Conservation (phyloP, 441 rosid genomes). For the Adansonia rubrostipa region DNA sequence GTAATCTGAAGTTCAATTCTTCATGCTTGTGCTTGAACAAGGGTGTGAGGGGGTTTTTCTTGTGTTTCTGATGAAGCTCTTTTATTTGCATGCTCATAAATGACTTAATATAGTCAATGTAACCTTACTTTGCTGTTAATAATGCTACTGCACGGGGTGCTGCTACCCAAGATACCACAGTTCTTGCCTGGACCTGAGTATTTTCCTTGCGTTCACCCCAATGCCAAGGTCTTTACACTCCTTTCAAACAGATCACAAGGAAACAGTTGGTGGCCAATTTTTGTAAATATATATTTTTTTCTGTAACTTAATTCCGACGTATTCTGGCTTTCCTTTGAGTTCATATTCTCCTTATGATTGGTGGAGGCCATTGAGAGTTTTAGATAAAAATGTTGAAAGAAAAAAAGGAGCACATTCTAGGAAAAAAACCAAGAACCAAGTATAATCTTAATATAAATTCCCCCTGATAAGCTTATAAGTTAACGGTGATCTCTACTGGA, state of each 20-base stretch:
- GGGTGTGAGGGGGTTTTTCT: not conserved
- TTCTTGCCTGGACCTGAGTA: not conserved
- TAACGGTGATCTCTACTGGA: not conserved
- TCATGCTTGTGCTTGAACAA: not conserved
- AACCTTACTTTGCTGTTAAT: not conserved
- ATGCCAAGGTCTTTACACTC: too few species aligned
- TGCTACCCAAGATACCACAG: not conserved
- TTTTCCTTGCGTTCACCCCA: not conserved
- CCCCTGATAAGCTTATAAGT: not conserved
- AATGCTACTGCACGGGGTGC: not conserved
- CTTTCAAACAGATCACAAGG: not conserved
- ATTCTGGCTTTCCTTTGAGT: not conserved
- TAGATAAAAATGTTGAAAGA: not conserved
- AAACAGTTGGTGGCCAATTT: not conserved
- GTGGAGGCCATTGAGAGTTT: not conserved
- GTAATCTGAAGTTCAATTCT: not conserved
- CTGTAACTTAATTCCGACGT: not conserved
- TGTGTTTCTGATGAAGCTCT: not conserved
- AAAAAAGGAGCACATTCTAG: not conserved
- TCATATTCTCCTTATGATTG: slow-evolving; percentile 11
- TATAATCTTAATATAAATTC: not conserved
- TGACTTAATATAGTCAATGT: not conserved
- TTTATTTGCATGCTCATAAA: not conserved
- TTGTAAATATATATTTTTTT: too few species aligned
- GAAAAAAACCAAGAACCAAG: not conserved